These are phyloP conservation scores for Kluyveromyces aestuarii DNA, from an alignment of 805 yeast genomes.

Conservation along the genomic window DNA sequence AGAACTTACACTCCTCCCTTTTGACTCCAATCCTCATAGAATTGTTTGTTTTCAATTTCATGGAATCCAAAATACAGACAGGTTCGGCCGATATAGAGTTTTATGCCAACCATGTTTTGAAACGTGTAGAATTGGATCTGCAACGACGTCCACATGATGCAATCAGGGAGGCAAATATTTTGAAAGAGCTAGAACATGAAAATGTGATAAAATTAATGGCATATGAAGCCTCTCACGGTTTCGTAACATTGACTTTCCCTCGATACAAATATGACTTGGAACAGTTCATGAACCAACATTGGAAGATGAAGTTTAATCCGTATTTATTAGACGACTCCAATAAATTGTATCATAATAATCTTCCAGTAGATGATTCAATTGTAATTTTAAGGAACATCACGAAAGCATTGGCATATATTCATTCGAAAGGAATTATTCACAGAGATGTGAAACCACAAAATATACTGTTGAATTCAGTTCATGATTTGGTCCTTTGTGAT, in stretches of 20 bases:
- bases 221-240: not conserved
- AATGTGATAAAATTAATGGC: constrained; percentile 16
- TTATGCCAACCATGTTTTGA: not conserved
- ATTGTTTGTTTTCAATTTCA: not conserved
- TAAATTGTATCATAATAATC: constrained; percentile 8
- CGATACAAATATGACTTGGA: constrained; percentile 5
- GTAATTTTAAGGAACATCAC: constrained; percentile 64
- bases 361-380: constrained; percentile 11
- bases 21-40: too few species aligned
- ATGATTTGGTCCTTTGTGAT: constrained; percentile 48
- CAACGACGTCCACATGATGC: constrained; percentile 23
- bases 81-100: constrained; percentile 1
- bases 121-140: constrained; percentile 1
- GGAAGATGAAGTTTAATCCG: constrained; percentile 7
- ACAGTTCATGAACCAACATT: constrained; percentile 5
- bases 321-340: constrained; percentile 3
- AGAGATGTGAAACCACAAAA: constrained; percentile 93
- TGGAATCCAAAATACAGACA: not conserved
- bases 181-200: constrained; percentile 8
- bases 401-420: constrained; percentile 71
- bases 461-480: constrained; percentile 58
- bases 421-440: constrained; percentile 84
- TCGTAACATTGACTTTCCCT: constrained; percentile 6
- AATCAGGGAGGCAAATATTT: constrained; percentile 15
- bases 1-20: too few species aligned